phyloP scores from a whole-genome alignment of 306 rosid species.

The Dalbergia oliveri region DNA sequence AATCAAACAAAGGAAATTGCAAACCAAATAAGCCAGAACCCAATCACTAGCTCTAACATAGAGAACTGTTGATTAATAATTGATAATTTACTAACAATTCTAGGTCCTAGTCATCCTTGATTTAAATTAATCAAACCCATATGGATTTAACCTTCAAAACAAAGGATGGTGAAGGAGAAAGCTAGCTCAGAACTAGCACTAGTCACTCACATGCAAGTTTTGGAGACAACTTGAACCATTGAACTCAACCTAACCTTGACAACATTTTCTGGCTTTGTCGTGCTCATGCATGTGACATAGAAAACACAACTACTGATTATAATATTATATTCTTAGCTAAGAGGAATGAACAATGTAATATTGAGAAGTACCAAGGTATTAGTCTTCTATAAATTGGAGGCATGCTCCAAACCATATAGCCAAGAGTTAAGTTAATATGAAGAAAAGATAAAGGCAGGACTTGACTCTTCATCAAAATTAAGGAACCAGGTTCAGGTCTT shows the following conservation, averaged over 20 bases:
- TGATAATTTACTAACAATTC: slow-evolving; percentile 20
- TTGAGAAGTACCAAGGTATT: slow-evolving; percentile 10
- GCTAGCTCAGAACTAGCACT: slow-evolving; percentile 48
- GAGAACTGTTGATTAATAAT: slow-evolving; percentile 4
- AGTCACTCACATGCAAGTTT: slow-evolving; percentile 52
- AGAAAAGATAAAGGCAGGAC: background rate
- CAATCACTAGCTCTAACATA: background rate
- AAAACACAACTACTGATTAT: slow-evolving; percentile 28
- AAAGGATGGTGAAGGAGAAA: slow-evolving; percentile 49
- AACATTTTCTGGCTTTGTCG: slow-evolving; percentile 39
- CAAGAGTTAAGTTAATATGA: slow-evolving; percentile 40
- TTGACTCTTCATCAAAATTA: background rate
- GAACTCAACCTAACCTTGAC: slow-evolving; percentile 34
- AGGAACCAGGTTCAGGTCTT: slow-evolving; percentile 20
- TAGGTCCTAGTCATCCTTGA: slow-evolving; percentile 43
- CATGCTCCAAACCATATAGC: slow-evolving; percentile 35
- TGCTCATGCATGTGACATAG: slow-evolving; percentile 53
- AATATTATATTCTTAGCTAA: slow-evolving; percentile 26
- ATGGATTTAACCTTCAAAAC: slow-evolving; percentile 52
- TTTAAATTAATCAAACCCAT: slow-evolving; percentile 47
- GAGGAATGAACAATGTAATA: slow-evolving; percentile 16
- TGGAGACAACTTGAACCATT: slow-evolving; percentile 35
- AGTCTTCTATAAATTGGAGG: slow-evolving; percentile 61
- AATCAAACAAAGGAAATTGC: slow-evolving; percentile 15
- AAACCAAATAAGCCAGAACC: slow-evolving; percentile 44